Base-by-base conservation (phyloP, 768 basidiomycete genomes). In the Paxillus rubicundulus region DNA sequence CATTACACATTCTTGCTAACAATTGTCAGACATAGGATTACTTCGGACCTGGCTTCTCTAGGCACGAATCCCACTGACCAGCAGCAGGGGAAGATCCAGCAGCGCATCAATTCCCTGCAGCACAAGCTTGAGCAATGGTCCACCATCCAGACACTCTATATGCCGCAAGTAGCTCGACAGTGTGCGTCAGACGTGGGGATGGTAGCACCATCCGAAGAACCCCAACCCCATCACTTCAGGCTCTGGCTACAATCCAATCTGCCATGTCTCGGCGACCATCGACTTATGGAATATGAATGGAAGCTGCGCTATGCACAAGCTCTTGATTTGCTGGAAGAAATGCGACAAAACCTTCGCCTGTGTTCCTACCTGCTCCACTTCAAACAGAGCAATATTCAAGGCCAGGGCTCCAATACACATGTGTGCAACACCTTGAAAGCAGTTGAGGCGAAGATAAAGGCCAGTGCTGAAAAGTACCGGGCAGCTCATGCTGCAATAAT, bases 71-170 rank as follows among this genome's bases (percentile, higher is more conserved):
- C 69, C 6, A 73, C 69, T 2, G 54, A 61, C 34, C 59, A 62
- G 10, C 70, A 75, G 47, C 42, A 55, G 12, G 49, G 63, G 9
- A 70, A 69, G 45, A 13, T 72, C 5, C 50, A 65, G n/a, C 64
- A 69, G 48, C 56, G 58, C 1, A 54, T 50, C 0, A 66, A 62
- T 34, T 24, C 46, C 1, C 52, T 73, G 1, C 52, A 47, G 21
- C 45, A 59, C 14, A 57, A 59, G 21, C 64, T 72, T 12, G 58
- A 68, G 17, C 60, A 63, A 0, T 73, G 71, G 71, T 41, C 40
- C 4, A 33, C 16, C 1, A 53, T 69, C 12, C 71, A 71, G 44
- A 45, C 56, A 7, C 48, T 71, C 1, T 71, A 72, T 33, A 69
- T 69, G 28, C 70, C 69, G 7, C n/a, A 18, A 9, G 39, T 54